Evolutionary conservation across 805 yeast species (phyloP), one percentile per base, ranked within the genome.

Genomic region (Pichia rugopelliculosa): DNA sequence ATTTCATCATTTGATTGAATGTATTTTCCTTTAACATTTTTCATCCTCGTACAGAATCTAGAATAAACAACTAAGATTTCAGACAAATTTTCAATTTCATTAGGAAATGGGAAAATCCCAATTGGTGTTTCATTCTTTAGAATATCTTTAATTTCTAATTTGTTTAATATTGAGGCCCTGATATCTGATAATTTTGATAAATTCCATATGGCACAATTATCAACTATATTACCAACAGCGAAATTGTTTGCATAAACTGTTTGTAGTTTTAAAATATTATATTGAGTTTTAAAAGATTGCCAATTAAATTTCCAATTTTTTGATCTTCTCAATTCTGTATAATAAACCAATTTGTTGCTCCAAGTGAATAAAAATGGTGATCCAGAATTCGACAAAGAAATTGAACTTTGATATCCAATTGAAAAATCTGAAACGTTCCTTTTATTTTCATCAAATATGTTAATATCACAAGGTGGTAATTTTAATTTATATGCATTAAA

Each of bases 341-440:
- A 61, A 67, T 70, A 22, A 58, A 69, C 43, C 70, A 76, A 50
- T 39, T 72, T 23, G 80, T 82, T 50, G 68, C 70, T 59, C 76
- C 74, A 49, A 77, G 83, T 72, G 78, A 82, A 62, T 55, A 44
- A 61, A 65, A 57, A 71, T 65, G 53, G 51, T 9, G 48, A 41
- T 4, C 48, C 50, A 22, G 17, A 26, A 20, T 73, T 77, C 71
- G 38, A 30, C 7, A 15, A 5, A 6, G 34, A 71, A 77, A 52
- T 78, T 71, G 62, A 78, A 80, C 80, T 73, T 59, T 89, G 87
- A 26, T 72, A 75, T 0, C 93, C 96, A 50, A 84, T 68, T 42
- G 75, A 76, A 65, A 86, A 89, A 53, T 75, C 80, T 2, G 75
- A 64, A 0, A 80, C 79, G 59, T 79, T 65, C 61, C 79, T 58